Evolutionary conservation across 164 flowering plant species (phyloP).

Genomic region (Dillenia suffruticosa): DNA sequence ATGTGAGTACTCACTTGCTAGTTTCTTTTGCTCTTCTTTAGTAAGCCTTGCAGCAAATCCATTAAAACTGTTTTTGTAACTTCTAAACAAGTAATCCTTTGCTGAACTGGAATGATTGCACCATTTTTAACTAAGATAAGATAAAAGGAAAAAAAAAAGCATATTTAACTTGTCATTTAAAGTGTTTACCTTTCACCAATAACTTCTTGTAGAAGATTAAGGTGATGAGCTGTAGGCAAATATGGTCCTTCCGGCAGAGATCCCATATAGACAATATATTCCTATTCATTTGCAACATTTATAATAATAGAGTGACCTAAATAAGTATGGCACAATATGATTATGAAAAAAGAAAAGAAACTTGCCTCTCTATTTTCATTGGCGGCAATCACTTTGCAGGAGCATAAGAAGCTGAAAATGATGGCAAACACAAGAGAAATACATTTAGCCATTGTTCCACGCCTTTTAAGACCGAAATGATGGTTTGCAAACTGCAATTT

Average conservation of each 20-base stretch:
- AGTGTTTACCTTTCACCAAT: conserved; percentile 8
- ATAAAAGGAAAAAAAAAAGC: background rate
- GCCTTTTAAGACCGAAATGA: too few relatives aligned
- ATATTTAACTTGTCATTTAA: background rate
- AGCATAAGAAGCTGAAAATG: too few relatives aligned
- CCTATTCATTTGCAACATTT: conserved; percentile 8
- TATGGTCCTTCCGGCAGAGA: conserved; percentile 15
- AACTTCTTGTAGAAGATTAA: conserved; percentile 18
- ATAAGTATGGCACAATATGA: background rate
- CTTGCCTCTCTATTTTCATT: background rate
- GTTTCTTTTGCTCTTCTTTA: conserved; percentile 14
- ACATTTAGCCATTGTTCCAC: too few relatives aligned
- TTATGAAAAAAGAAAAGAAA: background rate
- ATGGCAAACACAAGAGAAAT: too few relatives aligned
- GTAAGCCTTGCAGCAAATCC: conserved; percentile 39
- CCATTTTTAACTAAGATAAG: background rate
- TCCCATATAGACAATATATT: conserved; percentile 34
- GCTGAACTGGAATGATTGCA: background rate
- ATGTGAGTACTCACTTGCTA: conserved; percentile 15
- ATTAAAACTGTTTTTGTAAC: conserved; percentile 36
- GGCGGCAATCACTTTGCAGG: background rate
- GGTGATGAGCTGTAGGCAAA: conserved; percentile 12
- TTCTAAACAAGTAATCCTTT: conserved; percentile 11
- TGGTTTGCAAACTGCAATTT: too few relatives aligned
- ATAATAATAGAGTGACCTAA: too few relatives aligned